Base-by-base conservation (phyloP, 1,284 basidiomycete genomes). In the Ustilago sp. region DNA sequence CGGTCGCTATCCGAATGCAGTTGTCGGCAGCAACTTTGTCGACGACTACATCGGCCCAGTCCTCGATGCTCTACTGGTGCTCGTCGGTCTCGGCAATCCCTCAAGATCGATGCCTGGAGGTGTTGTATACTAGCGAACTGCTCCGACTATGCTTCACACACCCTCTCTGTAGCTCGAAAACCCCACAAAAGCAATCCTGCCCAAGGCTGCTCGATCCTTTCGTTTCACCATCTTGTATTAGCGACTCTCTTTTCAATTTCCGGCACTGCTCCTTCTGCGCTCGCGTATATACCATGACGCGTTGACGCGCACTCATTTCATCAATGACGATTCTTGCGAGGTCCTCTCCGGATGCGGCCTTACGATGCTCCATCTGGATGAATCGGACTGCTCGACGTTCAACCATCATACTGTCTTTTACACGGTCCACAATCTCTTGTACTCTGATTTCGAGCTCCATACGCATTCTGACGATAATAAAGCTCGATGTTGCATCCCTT, bases 1-100 rank as follows among this genome's bases (percentile, higher is more conserved):
- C 31, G 58, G 55, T 15, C 64, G 74, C 32, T 76, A 76, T 48
- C 74, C 74, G 2, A 64, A 71, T 39, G 74, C 68, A 11, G 68
- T 68, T 5, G 68, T 76, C 1, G 68, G 59, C 31, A 52, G 65
- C 62, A 76, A 71, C 62, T 71, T 76, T 38, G 39, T 66, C 1
- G 74, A 76, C 32, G 56, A 71, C 43, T 71, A 68, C 36, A n/a
- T 76, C 9, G 68, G 61, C 2, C 68, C 68, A 1, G 59, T 68
- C 8, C 15, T 76, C 31, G 74, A 63, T 19, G 35, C 55, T 5
- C 6, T 71, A 8, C 64, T 71, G 19, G 56, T 59, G 23, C 50
- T 68, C 15, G 15, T 72, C 32, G 68, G 74, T 15, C 32, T 48
- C 8, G 61, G 54, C 23, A 59, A 45, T n/a, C 51, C 62, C 5